A percentile compares a stretch with the other conserved stretches of the same genome.
phyloP scores from a whole-genome alignment of 139 green algal species.

The Protoeuglena noctilucae region DNA sequence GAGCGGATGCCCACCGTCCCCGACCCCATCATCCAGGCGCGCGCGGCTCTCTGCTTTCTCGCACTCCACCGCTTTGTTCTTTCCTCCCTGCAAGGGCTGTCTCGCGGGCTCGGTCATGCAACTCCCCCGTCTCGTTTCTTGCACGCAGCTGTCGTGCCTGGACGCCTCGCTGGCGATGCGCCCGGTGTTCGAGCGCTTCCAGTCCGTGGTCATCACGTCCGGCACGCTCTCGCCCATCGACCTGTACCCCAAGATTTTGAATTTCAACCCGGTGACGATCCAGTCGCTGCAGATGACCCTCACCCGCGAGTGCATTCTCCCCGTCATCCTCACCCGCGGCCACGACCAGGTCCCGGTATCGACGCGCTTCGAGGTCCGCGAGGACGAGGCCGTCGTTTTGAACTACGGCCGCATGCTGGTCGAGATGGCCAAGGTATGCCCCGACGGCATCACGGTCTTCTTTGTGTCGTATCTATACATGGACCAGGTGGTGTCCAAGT shows the following conservation, averaged over 20 bases:
- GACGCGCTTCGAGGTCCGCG: conserved; percentile 82
- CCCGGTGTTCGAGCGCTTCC: conserved; percentile 85
- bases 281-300: conserved; percentile 85
- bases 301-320: conserved; percentile 87
- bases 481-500: conserved; percentile 79
- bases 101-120: neutral
- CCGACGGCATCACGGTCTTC: conserved; percentile 90
- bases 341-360: conserved; percentile 77
- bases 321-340: conserved; percentile 79
- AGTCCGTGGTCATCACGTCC: conserved; percentile 90
- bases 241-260: conserved; percentile 91
- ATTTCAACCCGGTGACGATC: conserved; percentile 82
- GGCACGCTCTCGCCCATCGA: conserved; percentile 92
- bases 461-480: conserved; percentile 99
- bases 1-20: conserved; percentile 75
- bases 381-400: conserved; percentile 34
- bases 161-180: conserved; percentile 88
- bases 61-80: neutral
- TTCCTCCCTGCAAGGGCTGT: neutral
- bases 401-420: conserved; percentile 92
- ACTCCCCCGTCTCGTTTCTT: neutral
- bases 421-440: conserved; percentile 68
- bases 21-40: conserved; percentile 77
- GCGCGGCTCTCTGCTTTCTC: neutral
- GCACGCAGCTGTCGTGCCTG: conserved; percentile 75